Evolutionary conservation across 2,329 filamentous ascomycete genomes (phyloP).

Genomic region (Microascus cirrosus): DNA sequence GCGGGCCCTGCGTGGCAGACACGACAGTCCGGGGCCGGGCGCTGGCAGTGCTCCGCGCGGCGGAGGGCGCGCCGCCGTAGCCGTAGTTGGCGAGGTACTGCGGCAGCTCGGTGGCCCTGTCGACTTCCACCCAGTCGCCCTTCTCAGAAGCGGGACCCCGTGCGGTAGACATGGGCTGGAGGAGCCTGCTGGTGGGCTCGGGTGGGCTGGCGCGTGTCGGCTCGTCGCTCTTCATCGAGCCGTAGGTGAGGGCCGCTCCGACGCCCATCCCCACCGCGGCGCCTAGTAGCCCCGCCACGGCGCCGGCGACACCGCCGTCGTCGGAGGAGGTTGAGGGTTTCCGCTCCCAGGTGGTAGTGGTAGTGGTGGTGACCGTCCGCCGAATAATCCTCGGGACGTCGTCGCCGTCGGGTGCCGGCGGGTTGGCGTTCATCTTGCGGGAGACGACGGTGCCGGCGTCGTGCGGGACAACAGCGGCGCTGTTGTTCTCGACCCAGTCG

Average conservation of each 20-base stretch:
- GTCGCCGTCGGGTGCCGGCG: background rate
- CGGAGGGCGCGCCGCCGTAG: background rate
- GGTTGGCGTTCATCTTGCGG: background rate
- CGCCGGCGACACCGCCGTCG: background rate
- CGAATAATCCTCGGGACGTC: background rate
- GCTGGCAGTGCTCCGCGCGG: background rate
- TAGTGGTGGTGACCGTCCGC: conserved; percentile 1
- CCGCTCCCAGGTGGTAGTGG: conserved; percentile 2
- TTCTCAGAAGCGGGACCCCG: background rate
- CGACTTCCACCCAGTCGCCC: background rate
- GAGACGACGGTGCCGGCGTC: background rate
- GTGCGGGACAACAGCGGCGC: background rate
- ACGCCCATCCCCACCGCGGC: conserved; percentile 6
- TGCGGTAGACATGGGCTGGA: background rate
- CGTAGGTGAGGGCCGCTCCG: conserved; percentile 8
- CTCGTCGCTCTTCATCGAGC: conserved; percentile 5
- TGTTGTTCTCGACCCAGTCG: background rate
- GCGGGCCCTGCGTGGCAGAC: background rate
- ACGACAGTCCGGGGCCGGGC: background rate
- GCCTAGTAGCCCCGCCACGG: conserved; percentile 7
- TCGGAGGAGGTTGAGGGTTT: background rate
- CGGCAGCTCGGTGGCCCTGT: background rate
- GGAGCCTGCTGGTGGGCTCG: background rate
- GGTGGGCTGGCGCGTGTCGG: background rate
- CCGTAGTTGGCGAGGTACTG: background rate